These are phyloP conservation scores for Cryphonectria radicalis DNA, from an alignment of 2,329 filamentous ascomycete genomes.

Conservation along the genomic window DNA sequence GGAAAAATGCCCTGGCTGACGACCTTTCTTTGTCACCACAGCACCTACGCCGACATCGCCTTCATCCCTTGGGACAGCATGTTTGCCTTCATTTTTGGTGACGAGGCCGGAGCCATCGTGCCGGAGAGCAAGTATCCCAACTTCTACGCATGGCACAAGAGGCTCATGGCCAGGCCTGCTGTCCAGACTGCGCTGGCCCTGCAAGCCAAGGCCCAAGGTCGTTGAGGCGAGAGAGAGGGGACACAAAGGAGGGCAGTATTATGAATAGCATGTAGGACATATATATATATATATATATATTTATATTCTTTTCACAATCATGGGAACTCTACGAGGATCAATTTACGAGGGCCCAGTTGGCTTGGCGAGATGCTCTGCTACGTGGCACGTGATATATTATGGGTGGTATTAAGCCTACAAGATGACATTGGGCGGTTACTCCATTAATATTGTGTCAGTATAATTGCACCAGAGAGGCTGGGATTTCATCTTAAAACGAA, in stretches of 20 bases:
- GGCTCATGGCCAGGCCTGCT: constrained; percentile 39
- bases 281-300: no score
- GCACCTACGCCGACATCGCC: constrained; percentile 35
- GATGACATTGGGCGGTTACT: no score
- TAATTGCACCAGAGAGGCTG: no score
- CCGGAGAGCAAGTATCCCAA: constrained; percentile 42
- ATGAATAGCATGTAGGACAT: background rate
- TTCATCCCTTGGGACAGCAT: constrained; percentile 32
- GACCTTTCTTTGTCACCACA: background rate
- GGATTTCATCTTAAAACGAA: no score
- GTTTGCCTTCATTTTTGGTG: constrained; percentile 28
- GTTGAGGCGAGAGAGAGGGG: background rate
- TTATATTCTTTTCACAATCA: no score
- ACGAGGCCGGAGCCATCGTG: constrained; percentile 33
- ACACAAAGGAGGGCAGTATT: background rate
- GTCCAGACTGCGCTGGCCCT: constrained; percentile 30
- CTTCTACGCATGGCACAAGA: constrained; percentile 41
- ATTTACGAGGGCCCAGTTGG: no score
- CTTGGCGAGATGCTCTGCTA: no score
- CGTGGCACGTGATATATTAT: no score
- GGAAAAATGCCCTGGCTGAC: background rate
- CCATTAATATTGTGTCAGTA: no score
- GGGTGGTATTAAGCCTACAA: no score
- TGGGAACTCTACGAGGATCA: no score
- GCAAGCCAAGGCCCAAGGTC: constrained; percentile 8